Percentiles rank a stretch among this genome's conserved stretches.
Conservation (phyloP, 2,329 filamentous ascomycete genomes). For the Aspergillus floridensis region DNA sequence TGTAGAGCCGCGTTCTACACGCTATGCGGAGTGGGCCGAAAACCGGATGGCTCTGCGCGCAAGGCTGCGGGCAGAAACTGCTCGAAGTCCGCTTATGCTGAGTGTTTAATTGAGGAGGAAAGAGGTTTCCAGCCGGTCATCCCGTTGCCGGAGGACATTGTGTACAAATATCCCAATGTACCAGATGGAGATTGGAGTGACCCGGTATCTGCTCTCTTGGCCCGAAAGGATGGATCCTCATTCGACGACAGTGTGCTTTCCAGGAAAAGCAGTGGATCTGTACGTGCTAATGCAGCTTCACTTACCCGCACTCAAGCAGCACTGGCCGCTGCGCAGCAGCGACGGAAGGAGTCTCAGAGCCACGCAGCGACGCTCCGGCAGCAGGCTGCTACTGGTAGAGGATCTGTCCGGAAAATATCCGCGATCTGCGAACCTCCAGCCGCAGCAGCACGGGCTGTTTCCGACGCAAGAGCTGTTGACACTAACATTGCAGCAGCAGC, state of each 20-base stretch:
- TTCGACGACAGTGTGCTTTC: constrained; percentile 30
- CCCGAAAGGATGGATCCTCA: constrained; percentile 25
- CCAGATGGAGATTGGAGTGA: constrained; percentile 43
- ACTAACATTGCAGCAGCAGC: constrained; percentile 8
- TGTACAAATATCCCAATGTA: constrained; percentile 46
- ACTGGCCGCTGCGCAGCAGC: constrained; percentile 41
- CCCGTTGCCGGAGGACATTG: constrained; percentile 45
- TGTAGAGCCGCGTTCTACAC: constrained; percentile 45
- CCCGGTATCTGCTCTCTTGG: constrained; percentile 19
- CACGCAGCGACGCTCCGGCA: constrained; percentile 49
- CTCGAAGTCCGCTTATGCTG: constrained; percentile 46
- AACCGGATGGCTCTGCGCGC: constrained; percentile 41
- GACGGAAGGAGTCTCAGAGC: constrained; percentile 42
- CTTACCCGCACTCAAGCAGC: constrained; percentile 39
- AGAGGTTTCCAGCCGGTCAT: constrained; percentile 46
- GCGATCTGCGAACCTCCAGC: constrained; percentile 25
- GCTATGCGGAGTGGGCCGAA: constrained; percentile 46
- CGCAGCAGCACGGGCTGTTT: constrained; percentile 14
- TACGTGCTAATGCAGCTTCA: constrained; percentile 28
- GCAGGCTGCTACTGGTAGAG: constrained; percentile 39
- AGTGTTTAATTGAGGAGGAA: constrained; percentile 47
- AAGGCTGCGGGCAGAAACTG: constrained; percentile 46
- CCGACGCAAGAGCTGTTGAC: constrained; percentile 20
- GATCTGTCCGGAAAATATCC: constrained; percentile 28
- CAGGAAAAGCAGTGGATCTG: constrained; percentile 27